These are phyloP conservation scores for Pseudonectria buxi DNA, from an alignment of 2,329 filamentous ascomycete genomes.

Conservation along the genomic window DNA sequence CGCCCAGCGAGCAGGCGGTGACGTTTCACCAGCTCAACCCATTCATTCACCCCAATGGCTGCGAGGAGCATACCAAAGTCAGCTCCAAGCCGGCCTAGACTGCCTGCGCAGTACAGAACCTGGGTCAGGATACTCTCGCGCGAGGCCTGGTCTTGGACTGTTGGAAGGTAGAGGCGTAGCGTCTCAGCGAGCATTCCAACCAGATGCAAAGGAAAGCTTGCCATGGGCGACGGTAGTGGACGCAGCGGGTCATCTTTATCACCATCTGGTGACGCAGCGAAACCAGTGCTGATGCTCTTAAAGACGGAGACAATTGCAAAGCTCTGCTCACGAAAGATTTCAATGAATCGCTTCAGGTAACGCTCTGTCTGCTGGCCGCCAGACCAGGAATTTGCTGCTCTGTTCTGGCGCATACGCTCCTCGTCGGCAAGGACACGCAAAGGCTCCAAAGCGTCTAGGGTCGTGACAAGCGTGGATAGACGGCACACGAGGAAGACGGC, in stretches of 20 bases:
- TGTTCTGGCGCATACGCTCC: slow-evolving; percentile 51
- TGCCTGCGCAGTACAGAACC: slow-evolving; percentile 87
- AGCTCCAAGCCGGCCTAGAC: slow-evolving; percentile 79
- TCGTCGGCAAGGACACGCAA: slow-evolving; percentile 85
- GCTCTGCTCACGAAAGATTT: slow-evolving; percentile 95
- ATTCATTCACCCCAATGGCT: slow-evolving; percentile 53
- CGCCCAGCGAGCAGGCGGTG: slow-evolving; percentile 79
- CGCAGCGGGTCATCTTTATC: slow-evolving; percentile 34
- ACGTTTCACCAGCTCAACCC: slow-evolving; percentile 83
- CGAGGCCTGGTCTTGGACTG: slow-evolving; percentile 70
- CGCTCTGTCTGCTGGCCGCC: slow-evolving; percentile 88
- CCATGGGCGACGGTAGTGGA: slow-evolving; percentile 66
- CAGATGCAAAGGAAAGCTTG: slow-evolving; percentile 79
- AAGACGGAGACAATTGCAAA: slow-evolving; percentile 95
- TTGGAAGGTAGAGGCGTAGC: slow-evolving; percentile 68
- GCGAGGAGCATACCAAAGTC: slow-evolving; percentile 90
- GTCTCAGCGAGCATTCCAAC: slow-evolving; percentile 75
- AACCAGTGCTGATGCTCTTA: slow-evolving; percentile 62
- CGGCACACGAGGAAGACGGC: slow-evolving; percentile 84
- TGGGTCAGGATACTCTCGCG: slow-evolving; percentile 87
- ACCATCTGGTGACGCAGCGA: slow-evolving; percentile 12
- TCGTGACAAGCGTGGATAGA: slow-evolving; percentile 69
- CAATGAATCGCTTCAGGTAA: slow-evolving; percentile 90
- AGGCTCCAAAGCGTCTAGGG: slow-evolving; percentile 77
- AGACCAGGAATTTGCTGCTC: slow-evolving; percentile 44